Base-by-base conservation (phyloP, 176 grass and related monocot genomes). In the Panicum miliaceum region DNA sequence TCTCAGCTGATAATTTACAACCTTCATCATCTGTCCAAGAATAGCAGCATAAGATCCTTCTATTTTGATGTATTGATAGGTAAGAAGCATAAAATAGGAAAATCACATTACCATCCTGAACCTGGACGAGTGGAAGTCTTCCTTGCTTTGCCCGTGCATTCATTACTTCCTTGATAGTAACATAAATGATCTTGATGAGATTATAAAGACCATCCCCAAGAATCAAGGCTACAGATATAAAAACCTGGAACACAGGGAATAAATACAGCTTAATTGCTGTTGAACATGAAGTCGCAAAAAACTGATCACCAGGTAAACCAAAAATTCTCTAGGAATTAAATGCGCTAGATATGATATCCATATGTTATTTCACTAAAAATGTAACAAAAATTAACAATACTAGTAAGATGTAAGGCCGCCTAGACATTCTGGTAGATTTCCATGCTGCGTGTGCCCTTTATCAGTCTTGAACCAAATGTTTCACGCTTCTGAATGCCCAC, bases 131-230 rank as follows among this genome's bases (percentile, higher is more conserved):
- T 64, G 94, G 90, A 80, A 94, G 82, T 36, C 48, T 68, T 50
- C 47, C 67, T 66, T 66, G 71, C 79, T 92, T 97, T 57, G 92
- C 84, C 11, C 47, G 61, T 50, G 92, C 77, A 77, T 94, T 97
- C 67, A 56, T 56, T 81, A 97, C 85, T 83, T 97, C 94, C 85
- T 88, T 97, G 19, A 54, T 71, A 81, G 92, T 92, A 50, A 86
- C 77, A 77, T 90, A 64, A 68, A 97, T 88, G 64, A 97, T 97
- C 84, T 97, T 97, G 81, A 92, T 83, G 67, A 97, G 91, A 64
- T 97, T 97, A 87, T 97, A 97, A 72, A 97, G 90, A 64, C 94
- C 94, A 85, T 97, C 94, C 18, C 94, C 94, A 60, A 97, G 87
- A 76, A 97, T 97, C 62, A 97, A 88, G 47, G 94, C 90, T 75